Base-by-base conservation (phyloP, 768 basidiomycete species). In the Sutorius australiensis region DNA sequence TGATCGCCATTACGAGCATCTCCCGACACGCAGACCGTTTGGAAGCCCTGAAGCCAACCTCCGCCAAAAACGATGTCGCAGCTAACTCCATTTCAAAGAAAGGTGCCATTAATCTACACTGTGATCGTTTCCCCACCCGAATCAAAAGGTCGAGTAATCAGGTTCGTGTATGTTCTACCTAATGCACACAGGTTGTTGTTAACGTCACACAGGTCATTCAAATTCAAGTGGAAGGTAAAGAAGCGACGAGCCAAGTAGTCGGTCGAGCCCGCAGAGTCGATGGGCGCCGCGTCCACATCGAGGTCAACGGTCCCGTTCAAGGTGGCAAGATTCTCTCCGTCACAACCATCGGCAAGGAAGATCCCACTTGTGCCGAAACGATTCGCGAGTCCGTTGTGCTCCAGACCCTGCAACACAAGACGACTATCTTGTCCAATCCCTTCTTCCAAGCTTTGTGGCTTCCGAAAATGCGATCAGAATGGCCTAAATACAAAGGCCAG, bases 281-380 rank as follows among this genome's bases (percentile, higher is more conserved):
- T 37, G 80, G 82, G 4, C 78, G 79, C 7, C 59, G 58, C 12
- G 76, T 70, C 0, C 56, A 28, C 4, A 56, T 81, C 27, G 30
- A 38, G 11, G 39, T 77, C 32, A 47, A 61, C 5, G 63, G 50
- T 10, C n/a, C 59, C 1, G 19, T 72, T 17, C n/a, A 40, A 31
- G 55, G 53, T 2, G 39, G 51, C 14, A 57, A 46, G 24, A 53
- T 69, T 44, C 14, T 60, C 16, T 64, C 67, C 4, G 72, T 88
- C 38, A 75, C 65, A 9, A 78, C 83, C 3, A 67, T 78, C 39
- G 86, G 84, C 3, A 77, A 74, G 28, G 82, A 78, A 48, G 72
- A 69, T 28, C 78, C 76, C 0, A 89, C 86, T 2, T 70, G 58
- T 16, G 84, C 87, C 3, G 84, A 88, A 49, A 47, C 57, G 3